A percentile compares a stretch with the other conserved stretches of the same genome.
Evolutionary conservation across 2,329 filamentous ascomycete species (phyloP).

Genomic region (Clarireedia paspali): DNA sequence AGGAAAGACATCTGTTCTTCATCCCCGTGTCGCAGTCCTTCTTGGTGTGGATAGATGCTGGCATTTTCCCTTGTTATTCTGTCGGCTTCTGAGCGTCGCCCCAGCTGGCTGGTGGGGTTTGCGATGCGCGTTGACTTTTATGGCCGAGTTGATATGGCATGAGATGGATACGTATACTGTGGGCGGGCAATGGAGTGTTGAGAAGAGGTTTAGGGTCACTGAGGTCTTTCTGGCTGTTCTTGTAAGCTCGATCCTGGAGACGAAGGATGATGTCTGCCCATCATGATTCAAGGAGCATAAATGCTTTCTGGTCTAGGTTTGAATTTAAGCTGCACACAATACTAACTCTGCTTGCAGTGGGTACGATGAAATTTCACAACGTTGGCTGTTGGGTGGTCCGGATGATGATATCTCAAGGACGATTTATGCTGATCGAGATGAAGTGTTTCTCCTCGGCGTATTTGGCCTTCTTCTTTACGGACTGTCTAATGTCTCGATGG

Average conservation of each 20-base stretch:
- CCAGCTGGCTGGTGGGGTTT: slow-evolving; percentile 67
- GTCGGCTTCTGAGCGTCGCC: slow-evolving; percentile 62
- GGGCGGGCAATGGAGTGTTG: slow-evolving; percentile 34
- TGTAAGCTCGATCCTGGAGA: slow-evolving; percentile 28
- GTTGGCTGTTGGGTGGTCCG: background rate
- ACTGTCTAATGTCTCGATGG: slow-evolving; percentile 80
- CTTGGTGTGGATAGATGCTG: slow-evolving; percentile 65
- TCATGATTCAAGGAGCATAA: background rate
- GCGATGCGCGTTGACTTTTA: slow-evolving; percentile 59
- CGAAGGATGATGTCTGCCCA: background rate
- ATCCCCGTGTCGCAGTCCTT: slow-evolving; percentile 71
- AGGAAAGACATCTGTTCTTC: slow-evolving; percentile 42
- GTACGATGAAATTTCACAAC: background rate
- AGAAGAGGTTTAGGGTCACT: slow-evolving; percentile 48
- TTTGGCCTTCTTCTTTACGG: slow-evolving; percentile 75
- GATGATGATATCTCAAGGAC: background rate
- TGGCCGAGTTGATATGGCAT: slow-evolving; percentile 53
- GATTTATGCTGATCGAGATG: background rate
- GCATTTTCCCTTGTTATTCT: slow-evolving; percentile 65
- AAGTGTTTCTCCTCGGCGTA: slow-evolving; percentile 72
- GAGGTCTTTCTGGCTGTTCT: slow-evolving; percentile 66
- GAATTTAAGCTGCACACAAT: background rate
- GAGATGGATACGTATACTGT: slow-evolving; percentile 33
- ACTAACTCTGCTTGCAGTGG: background rate
- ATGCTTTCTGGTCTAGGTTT: background rate